Evolutionary conservation across 116 monocot genomes (phyloP).

Genomic region (Phalaenopsis hybrid): DNA sequence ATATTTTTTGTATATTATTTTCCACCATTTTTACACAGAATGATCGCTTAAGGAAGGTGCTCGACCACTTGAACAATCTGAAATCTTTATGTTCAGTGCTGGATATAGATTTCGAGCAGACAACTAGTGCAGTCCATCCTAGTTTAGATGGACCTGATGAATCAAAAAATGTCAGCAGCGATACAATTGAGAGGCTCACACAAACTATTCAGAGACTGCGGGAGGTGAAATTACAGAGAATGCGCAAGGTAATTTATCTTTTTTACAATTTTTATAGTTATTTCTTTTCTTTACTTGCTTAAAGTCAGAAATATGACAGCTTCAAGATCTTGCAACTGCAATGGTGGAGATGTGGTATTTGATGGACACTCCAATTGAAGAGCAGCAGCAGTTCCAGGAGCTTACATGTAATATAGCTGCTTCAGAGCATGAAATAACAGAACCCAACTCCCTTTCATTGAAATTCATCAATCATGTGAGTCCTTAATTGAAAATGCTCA

Average conservation of each 20-base stretch:
- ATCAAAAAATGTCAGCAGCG: constrained; percentile 32
- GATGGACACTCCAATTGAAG: constrained; percentile 95
- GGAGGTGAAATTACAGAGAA: constrained; percentile 68
- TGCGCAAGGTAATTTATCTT: constrained; percentile 52
- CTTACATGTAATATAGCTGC: constrained; percentile 90
- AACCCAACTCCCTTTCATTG: constrained; percentile 53
- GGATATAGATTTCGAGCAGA: constrained; percentile 55
- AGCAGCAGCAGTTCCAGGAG: constrained; percentile 71
- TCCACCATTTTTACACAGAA: constrained; percentile 18
- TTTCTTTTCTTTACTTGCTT: background rate
- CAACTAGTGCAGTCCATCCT: constrained; percentile 28
- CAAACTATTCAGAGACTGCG: constrained; percentile 32
- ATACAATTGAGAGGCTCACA: constrained; percentile 42
- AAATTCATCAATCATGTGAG: constrained; percentile 69
- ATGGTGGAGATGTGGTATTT: constrained; percentile 91
- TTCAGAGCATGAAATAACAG: constrained; percentile 78
- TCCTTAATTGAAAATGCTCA: background rate
- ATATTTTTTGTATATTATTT: background rate
- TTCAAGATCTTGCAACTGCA: constrained; percentile 82
- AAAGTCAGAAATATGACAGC: constrained; percentile 25
- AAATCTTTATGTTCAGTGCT: constrained; percentile 64
- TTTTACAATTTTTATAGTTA: background rate
- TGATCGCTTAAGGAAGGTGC: constrained; percentile 38
- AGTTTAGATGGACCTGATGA: constrained; percentile 32
- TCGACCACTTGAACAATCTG: constrained; percentile 32